A percentile compares a stretch with the other conserved stretches of the same genome.
phyloP scores from a whole-genome alignment of 306 rosid genomes.

The Prunus salicina region DNA sequence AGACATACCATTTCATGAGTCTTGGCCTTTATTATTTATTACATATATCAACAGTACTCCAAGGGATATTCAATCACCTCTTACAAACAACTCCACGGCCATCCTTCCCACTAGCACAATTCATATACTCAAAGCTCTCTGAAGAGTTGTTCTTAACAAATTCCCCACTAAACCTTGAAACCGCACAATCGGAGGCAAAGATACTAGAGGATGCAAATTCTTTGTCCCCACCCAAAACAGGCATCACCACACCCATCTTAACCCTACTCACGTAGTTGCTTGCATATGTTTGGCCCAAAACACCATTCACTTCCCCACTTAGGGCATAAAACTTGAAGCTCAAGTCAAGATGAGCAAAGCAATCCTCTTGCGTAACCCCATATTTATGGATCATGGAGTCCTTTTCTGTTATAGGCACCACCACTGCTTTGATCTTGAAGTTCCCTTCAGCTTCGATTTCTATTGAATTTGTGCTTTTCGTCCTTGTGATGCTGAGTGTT shows the following conservation, averaged over 20 bases:
- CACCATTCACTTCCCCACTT: conserved; percentile 27
- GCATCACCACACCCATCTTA: conserved; percentile 46
- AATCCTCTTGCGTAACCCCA: conserved; percentile 23
- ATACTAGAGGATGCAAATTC: conserved; percentile 33
- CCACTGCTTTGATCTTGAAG: conserved; percentile 26
- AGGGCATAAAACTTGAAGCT: conserved; percentile 31
- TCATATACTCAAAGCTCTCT: conserved; percentile 15
- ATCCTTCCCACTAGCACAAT: conserved; percentile 32
- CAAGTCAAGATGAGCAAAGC: conserved; percentile 36
- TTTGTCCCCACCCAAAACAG: conserved; percentile 37
- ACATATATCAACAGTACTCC: neutral
- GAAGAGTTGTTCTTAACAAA: neutral
- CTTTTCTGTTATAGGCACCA: conserved; percentile 20
- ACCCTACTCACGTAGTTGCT: conserved; percentile 30
- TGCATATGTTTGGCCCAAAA: conserved; percentile 29
- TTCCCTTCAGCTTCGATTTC: conserved; percentile 26
- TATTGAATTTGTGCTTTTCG: conserved; percentile 2
- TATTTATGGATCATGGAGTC: conserved; percentile 21
- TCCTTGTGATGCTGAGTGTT: neutral
- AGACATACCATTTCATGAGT: neutral
- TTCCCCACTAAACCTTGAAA: conserved; percentile 20
- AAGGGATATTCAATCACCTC: conserved; percentile 1
- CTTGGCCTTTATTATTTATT: neutral
- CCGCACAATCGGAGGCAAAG: conserved; percentile 30
- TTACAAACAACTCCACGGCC: conserved; percentile 45